Percentiles rank a stretch among this genome's conserved stretches.
phyloP scores from a whole-genome alignment of 768 basidiomycete genomes.

The Mrakia hoshinonis region DNA sequence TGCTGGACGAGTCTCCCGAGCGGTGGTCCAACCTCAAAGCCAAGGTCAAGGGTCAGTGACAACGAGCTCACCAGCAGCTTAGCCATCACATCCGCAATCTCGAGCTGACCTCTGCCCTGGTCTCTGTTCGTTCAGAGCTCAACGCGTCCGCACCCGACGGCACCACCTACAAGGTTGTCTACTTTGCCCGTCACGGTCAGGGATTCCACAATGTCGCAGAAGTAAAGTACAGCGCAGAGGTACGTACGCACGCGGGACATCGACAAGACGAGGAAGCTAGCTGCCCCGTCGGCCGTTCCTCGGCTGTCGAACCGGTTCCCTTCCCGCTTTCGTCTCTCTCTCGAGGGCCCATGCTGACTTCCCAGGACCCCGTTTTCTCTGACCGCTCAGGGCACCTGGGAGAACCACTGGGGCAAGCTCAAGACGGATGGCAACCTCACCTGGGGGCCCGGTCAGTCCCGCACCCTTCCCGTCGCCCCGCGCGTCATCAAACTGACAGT shows the following conservation, averaged over 20 bases:
- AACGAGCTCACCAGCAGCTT: not conserved
- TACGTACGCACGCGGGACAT: too few species aligned
- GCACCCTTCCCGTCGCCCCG: not conserved
- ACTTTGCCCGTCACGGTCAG: slow-evolving; percentile 23
- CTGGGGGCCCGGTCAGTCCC: slow-evolving; percentile 9
- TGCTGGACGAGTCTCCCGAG: slow-evolving; percentile 18
- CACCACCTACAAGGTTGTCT: slow-evolving; percentile 18
- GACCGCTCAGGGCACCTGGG: slow-evolving; percentile 16
- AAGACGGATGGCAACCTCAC: slow-evolving; percentile 2
- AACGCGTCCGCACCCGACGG: not conserved
- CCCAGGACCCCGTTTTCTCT: too few species aligned
- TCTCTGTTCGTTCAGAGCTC: slow-evolving; percentile 7
- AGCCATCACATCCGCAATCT: not conserved
- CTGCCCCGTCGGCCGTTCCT: not conserved
- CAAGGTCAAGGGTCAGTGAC: not conserved
- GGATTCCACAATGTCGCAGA: slow-evolving; percentile 27
- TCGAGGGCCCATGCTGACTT: too few species aligned
- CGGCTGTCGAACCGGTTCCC: too few species aligned
- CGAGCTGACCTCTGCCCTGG: not conserved
- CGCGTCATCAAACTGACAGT: not conserved
- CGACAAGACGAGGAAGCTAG: too few species aligned
- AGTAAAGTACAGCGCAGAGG: slow-evolving; percentile 12
- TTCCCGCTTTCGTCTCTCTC: too few species aligned
- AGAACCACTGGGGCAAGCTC: slow-evolving; percentile 15
- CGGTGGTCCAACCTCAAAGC: slow-evolving; percentile 13